These are phyloP conservation scores for Hirschfeldia incana DNA, from an alignment of 345 rosid genomes.

Conservation along the genomic window DNA sequence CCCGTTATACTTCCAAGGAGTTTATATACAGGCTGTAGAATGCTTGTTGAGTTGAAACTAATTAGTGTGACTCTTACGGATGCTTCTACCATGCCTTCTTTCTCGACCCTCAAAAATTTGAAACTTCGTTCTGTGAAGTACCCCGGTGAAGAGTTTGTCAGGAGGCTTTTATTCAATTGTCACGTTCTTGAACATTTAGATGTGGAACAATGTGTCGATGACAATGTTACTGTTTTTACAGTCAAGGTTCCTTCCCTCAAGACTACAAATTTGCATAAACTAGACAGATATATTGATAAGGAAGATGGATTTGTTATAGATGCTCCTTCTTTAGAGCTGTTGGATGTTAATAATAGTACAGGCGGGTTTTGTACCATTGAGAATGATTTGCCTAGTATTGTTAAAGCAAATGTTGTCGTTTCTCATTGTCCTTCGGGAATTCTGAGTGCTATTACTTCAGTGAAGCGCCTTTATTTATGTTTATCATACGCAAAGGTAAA, in stretches of 20 bases:
- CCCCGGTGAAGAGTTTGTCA: constrained; percentile 5
- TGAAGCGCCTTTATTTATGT: background rate
- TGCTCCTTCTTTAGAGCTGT: background rate
- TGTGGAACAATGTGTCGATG: background rate
- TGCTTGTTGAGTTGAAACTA: background rate
- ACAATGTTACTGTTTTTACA: background rate
- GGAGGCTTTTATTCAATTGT: background rate
- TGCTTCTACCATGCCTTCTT: background rate
- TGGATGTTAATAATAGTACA: background rate
- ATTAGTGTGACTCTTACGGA: background rate
- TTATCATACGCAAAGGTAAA: background rate
- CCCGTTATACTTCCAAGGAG: background rate
- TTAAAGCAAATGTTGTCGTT: background rate
- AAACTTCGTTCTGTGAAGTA: background rate
- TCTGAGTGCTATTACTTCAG: background rate
- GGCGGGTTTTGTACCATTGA: background rate
- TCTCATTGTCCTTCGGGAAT: too few species aligned
- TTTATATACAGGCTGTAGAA: background rate
- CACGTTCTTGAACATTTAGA: background rate
- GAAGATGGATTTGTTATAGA: background rate
- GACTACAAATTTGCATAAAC: background rate
- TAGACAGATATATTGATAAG: background rate
- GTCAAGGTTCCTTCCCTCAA: background rate
- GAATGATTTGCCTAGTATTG: background rate
- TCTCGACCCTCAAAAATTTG: background rate